phyloP scores from a whole-genome alignment of 306 rosid species.

The Begonia fuchsioides region DNA sequence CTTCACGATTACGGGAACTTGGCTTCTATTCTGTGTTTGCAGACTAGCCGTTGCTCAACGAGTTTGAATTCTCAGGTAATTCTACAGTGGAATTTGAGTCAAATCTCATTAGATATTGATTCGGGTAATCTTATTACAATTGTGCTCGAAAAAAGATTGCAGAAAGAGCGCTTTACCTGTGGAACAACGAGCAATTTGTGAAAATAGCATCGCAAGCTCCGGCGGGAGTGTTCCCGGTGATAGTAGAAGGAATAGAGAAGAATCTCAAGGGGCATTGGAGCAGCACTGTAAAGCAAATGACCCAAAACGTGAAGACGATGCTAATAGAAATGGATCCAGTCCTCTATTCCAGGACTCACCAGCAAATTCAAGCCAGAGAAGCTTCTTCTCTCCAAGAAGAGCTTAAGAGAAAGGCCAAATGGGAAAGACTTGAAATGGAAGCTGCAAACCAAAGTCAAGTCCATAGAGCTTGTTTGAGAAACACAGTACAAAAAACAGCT shows the following conservation, averaged over 20 bases:
- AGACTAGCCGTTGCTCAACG: slow-evolving; percentile 48
- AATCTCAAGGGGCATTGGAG: slow-evolving; percentile 70
- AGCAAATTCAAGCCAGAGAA: slow-evolving; percentile 29
- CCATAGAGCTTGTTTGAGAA: too few relatives aligned
- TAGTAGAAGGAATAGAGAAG: slow-evolving; percentile 61
- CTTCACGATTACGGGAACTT: slow-evolving; percentile 53
- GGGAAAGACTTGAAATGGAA: slow-evolving; percentile 46
- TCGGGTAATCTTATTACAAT: too few relatives aligned
- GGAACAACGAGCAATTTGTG: slow-evolving; percentile 85
- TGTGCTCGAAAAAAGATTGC: slow-evolving; percentile 37
- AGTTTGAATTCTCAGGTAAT: slow-evolving; percentile 80
- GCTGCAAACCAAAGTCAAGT: background rate
- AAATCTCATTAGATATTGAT: too few relatives aligned
- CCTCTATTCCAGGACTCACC: slow-evolving; percentile 37
- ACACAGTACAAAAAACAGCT: too few relatives aligned
- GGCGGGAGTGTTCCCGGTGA: slow-evolving; percentile 52
- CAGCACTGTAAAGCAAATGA: slow-evolving; percentile 44
- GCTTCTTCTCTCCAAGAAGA: slow-evolving; percentile 26
- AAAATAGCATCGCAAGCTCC: slow-evolving; percentile 47
- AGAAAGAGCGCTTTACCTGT: slow-evolving; percentile 63
- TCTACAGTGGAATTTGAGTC: too few relatives aligned
- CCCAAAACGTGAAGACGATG: slow-evolving; percentile 52
- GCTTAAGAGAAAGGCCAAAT: slow-evolving; percentile 31
- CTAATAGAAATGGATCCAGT: slow-evolving; percentile 61
- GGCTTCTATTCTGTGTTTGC: slow-evolving; percentile 60